Evolutionary conservation across 78 protist species (phyloP).

Genomic region (Speleostelium caveatum): DNA sequence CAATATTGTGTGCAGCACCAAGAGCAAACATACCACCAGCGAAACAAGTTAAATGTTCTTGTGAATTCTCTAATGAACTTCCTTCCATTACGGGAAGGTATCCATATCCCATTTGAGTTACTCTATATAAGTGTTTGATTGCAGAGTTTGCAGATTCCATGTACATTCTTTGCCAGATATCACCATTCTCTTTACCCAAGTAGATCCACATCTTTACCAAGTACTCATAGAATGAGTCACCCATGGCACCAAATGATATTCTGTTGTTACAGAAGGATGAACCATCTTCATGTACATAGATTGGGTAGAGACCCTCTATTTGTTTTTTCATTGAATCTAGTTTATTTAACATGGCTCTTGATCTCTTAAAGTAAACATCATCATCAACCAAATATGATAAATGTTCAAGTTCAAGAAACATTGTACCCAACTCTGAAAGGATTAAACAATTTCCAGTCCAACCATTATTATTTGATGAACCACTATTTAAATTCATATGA

Average conservation of each 20-base stretch:
- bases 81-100: constrained; percentile 21
- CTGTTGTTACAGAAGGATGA: not conserved
- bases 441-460: constrained; percentile 55
- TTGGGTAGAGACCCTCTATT: constrained; percentile 13
- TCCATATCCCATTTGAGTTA: constrained; percentile 3
- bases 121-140: constrained; percentile 15
- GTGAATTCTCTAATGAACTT: not conserved
- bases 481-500: constrained; percentile 6
- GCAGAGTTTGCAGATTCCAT: constrained; percentile 53
- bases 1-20: constrained; percentile 51
- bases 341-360: not conserved
- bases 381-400: constrained; percentile 81
- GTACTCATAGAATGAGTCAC: constrained; percentile 93
- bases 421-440: constrained; percentile 87
- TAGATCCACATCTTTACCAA: constrained; percentile 64
- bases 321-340: not conserved
- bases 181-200: not conserved
- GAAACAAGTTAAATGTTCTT: constrained; percentile 94
- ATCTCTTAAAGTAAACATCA: not conserved
- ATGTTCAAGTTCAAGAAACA: constrained; percentile 88
- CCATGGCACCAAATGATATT: constrained; percentile 72
- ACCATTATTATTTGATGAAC: not conserved
- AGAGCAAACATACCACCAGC: constrained; percentile 92
- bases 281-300: not conserved
- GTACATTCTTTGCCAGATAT: constrained; percentile 56